Evolutionary conservation across 2,329 filamentous ascomycete species (phyloP).

Genomic region (Fusarium chaquense): DNA sequence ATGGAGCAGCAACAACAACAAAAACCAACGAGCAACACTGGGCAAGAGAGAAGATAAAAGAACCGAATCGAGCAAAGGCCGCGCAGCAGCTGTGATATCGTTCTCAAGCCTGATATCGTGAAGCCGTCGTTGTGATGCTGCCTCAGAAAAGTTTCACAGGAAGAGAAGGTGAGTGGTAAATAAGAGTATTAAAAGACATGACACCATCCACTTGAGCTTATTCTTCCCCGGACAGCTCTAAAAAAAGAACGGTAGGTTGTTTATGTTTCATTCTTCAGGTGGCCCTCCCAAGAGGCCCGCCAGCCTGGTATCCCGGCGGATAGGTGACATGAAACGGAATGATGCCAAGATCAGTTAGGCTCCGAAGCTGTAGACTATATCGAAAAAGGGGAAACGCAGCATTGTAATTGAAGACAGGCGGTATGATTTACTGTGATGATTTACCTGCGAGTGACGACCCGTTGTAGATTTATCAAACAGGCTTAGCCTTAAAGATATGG

Average conservation of each 20-base stretch:
- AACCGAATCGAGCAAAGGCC: conserved; percentile 23
- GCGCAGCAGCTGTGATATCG: conserved; percentile 39
- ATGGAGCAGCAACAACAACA: conserved; percentile 18
- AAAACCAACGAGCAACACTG: neutral
- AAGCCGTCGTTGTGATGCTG: conserved; percentile 25
- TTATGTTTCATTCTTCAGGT: conserved; percentile 32
- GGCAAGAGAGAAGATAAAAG: conserved; percentile 11
- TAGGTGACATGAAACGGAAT: conserved; percentile 30
- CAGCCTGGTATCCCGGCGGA: conserved; percentile 20
- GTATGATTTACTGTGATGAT: conserved; percentile 16
- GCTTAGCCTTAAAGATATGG: conserved; percentile 15
- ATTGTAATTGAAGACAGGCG: conserved; percentile 21
- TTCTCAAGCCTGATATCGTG: conserved; percentile 27
- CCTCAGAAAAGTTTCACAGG: conserved; percentile 19
- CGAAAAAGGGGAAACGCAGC: neutral
- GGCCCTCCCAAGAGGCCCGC: conserved; percentile 27
- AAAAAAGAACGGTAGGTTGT: conserved; percentile 33
- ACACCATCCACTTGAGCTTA: conserved; percentile 23
- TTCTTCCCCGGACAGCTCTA: conserved; percentile 27
- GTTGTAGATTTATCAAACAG: neutral
- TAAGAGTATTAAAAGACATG: conserved; percentile 30
- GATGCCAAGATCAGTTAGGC: conserved; percentile 19
- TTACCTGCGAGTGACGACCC: conserved; percentile 3
- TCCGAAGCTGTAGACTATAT: neutral
- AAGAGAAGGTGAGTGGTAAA: neutral